Base-by-base conservation (phyloP, 2,329 filamentous ascomycete genomes). In the Rhexocercosporidium sp. region DNA sequence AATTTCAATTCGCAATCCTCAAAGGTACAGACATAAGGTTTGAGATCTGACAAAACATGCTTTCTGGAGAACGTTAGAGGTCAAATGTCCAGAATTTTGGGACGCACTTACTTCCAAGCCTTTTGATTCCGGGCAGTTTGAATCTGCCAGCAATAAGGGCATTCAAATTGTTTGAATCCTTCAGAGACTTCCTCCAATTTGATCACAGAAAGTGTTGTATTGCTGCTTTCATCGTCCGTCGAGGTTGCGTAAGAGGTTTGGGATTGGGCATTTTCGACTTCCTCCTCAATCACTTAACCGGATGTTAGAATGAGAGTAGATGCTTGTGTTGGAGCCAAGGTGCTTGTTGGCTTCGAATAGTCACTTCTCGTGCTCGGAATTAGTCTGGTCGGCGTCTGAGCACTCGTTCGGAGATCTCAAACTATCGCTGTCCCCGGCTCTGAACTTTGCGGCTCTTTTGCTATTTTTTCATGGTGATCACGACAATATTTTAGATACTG, bases 21-120 rank as follows among this genome's bases (percentile, higher is more conserved):
- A 25, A 72, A 71, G 16, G 76, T 78, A 70, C 77, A 78, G 1
- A 78, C 71, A 61, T 77, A 78, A 18, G 75, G 68, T 65, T 74
- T 75, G 1, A 78, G 68, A 56, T 78, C 76, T 18, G 64, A 62
- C 9, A 75, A 71, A 14, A 77, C 75, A 64, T 78, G 76, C 16
- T 68, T 67, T 37, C 76, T 75, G 29, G 16, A 18, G 14, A 11
- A 53, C n/a, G n/a, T 59, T 47, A 41, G 18, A 16, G 41, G 3
- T 16, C 9, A 47, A 41, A 25, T 29, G 29, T 44, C 11, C 8
- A 29, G 3, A 16, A 14, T 20, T 37, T 31, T 18, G 31, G 22
- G 11, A 62, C 4, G 18, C 9, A 59, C 71, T 59, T 70, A 75
- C 73, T 69, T 69, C 74, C 74, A 75, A 34, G 68, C 25, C 27